phyloP scores from a whole-genome alignment of 2,329 filamentous ascomycete species.

The Diaporthe caulivora region DNA sequence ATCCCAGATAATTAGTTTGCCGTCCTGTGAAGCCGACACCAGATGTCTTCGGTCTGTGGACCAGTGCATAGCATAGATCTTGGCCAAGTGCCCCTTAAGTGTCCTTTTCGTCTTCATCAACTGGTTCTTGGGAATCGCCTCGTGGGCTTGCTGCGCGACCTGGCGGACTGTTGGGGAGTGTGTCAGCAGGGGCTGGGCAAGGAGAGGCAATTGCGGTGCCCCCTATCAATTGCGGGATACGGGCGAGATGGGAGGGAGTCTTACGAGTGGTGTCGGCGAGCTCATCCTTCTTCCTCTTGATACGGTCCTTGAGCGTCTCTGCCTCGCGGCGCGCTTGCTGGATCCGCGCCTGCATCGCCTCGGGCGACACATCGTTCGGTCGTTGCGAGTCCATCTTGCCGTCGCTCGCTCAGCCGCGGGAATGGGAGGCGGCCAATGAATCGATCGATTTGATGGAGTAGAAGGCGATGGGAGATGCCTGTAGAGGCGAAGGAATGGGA shows the following conservation, averaged over 20 bases:
- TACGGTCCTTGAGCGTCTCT: conserved; percentile 96
- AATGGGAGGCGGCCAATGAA: conserved; percentile 39
- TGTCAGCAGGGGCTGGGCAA: conserved; percentile 33
- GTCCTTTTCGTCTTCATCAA: conserved; percentile 98
- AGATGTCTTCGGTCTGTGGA: conserved; percentile 97
- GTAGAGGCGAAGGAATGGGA: conserved; percentile 32
- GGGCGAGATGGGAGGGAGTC: conserved; percentile 54
- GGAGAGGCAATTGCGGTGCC: conserved; percentile 6
- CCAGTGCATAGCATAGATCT: conserved; percentile 99
- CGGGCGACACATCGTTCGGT: conserved; percentile 74
- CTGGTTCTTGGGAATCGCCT: conserved; percentile 88
- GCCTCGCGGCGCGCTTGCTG: conserved; percentile 95
- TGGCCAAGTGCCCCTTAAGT: conserved; percentile 96
- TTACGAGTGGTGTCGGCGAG: conserved; percentile 97
- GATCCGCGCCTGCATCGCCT: conserved; percentile 93
- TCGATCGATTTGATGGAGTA: conserved; percentile 31
- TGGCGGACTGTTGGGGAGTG: conserved; percentile 77
- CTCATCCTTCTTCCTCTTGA: conserved; percentile 99
- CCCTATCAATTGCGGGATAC: conserved; percentile 33
- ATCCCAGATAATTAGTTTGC: conserved; percentile 99
- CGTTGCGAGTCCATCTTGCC: conserved; percentile 66
- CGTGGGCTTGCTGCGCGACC: conserved; percentile 92
- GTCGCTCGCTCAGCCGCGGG: conserved; percentile 39
- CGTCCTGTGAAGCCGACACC: conserved; percentile 97
- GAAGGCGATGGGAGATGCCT: conserved; percentile 15